These are phyloP conservation scores for Acacia concinna DNA, from an alignment of 331 rosid species.

Conservation along the genomic window DNA sequence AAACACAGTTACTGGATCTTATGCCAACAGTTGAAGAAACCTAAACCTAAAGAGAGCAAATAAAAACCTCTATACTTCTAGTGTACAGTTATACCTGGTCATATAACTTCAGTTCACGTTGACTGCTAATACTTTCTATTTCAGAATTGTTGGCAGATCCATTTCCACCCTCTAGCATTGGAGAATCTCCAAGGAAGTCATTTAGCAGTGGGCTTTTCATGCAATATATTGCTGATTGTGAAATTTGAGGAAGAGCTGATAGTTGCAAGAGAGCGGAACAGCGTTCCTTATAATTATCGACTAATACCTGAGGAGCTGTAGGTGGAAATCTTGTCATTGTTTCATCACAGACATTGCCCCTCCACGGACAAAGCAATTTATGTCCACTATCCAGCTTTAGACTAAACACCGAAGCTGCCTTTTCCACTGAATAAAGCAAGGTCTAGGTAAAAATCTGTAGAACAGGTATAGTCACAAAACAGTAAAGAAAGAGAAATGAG, in stretches of 20 bases:
- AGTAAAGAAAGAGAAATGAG: constrained; percentile 8
- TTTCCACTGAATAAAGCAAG: constrained; percentile 71
- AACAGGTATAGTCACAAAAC: not conserved
- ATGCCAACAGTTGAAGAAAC: not conserved
- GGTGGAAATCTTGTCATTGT: constrained; percentile 78
- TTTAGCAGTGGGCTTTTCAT: constrained; percentile 58
- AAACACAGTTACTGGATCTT: constrained; percentile 23
- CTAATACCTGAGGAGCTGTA: constrained; percentile 58
- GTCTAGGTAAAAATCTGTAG: constrained; percentile 27
- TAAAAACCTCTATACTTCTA: constrained; percentile 28
- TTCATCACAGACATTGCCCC: constrained; percentile 86
- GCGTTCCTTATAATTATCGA: constrained; percentile 66
- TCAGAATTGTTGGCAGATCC: constrained; percentile 34
- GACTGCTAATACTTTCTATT: constrained; percentile 46
- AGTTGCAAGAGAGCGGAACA: constrained; percentile 59
- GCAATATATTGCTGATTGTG: constrained; percentile 57
- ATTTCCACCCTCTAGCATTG: constrained; percentile 39
- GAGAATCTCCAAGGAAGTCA: constrained; percentile 55
- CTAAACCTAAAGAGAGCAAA: not conserved
- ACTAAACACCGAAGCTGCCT: constrained; percentile 89
- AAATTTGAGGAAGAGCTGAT: constrained; percentile 69
- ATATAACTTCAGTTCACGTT: constrained; percentile 56
- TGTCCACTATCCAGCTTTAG: constrained; percentile 90
- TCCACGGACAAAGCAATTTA: constrained; percentile 92
- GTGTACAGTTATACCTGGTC: constrained; percentile 57